Evolutionary conservation across 805 yeast species (phyloP).

Genomic region (Myxozyma geophila): DNA sequence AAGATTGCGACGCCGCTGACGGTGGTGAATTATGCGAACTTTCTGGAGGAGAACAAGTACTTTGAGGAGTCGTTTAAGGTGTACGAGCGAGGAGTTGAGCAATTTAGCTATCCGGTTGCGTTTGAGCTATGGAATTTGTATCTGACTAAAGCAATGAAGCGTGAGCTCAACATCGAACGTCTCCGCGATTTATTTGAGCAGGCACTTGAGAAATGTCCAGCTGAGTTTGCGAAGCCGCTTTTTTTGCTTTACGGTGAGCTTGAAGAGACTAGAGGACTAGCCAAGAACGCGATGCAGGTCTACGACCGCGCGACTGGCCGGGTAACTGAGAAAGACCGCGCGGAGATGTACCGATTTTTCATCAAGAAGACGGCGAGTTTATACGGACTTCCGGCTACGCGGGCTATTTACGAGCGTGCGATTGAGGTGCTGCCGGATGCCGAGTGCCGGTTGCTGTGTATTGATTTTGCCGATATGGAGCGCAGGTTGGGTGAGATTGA

Average conservation of each 20-base stretch:
- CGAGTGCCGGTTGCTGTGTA: conserved; percentile 51
- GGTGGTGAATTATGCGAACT: conserved; percentile 67
- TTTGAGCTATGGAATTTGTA: conserved; percentile 77
- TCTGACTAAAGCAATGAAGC: conserved; percentile 55
- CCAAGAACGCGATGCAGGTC: conserved; percentile 55
- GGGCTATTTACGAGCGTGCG: conserved; percentile 59
- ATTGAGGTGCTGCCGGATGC: conserved; percentile 53
- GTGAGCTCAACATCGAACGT: conserved; percentile 52
- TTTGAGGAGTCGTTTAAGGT: conserved; percentile 59
- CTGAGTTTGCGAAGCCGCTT: conserved; percentile 54
- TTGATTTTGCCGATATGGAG: conserved; percentile 65
- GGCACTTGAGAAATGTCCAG: conserved; percentile 59
- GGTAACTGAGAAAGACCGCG: conserved; percentile 42
- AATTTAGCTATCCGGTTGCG: conserved; percentile 64
- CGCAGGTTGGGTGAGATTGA: conserved; percentile 53
- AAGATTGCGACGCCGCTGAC: conserved; percentile 72
- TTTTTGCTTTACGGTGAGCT: conserved; percentile 61
- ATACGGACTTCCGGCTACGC: conserved; percentile 51
- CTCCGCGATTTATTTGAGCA: conserved; percentile 77
- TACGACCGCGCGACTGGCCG: conserved; percentile 51
- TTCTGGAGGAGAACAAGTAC: conserved; percentile 55
- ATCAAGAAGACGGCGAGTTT: conserved; percentile 50
- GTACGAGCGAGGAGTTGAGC: conserved; percentile 68
- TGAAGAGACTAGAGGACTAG: conserved; percentile 61
- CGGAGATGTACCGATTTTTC: conserved; percentile 52